Evolutionary conservation across 2,329 filamentous ascomycete species (phyloP), one percentile per base, ranked within the genome.

Genomic region (Aspergillus viridinutans): DNA sequence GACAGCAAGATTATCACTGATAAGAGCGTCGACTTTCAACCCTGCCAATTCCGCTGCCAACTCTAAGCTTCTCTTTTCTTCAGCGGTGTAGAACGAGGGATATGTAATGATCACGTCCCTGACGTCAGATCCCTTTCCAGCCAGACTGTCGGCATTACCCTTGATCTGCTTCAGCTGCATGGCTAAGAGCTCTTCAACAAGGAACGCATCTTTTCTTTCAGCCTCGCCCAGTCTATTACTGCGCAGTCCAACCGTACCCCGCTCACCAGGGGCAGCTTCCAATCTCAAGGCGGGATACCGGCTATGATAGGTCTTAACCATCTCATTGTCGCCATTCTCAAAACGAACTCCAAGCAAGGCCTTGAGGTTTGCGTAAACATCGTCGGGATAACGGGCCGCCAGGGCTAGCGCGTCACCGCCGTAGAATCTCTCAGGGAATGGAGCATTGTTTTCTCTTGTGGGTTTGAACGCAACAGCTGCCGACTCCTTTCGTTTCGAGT

Each of bases 281-380:
- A 95, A 72, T 67, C 88, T 83, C 62, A 97, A 78, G 38, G 87
- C 89, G 17, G 94, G 94, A 76, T 95, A 91, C 51, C 90, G 83
- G 54, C 81, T 79, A 58, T 81, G 83, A 74, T 96, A 99, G 60
- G 87, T 83, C 62, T 84, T 78, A 23, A 90, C 85, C 47, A 84
- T 76, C 12, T 84, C 78, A 49, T 70, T 61, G 1, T 69, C 61
- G 17, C 67, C 67, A 47, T 64, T 67, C n/a, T 72, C 66, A 49
- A 77, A 70, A 12, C 83, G 78, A 17, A 96, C 80, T 40, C 93
- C 94, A n/a, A 99, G 80, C 32, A 99, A 83, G 47, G 87, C 82
- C 80, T 97, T 99, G 66, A 99, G 78, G 74, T 97, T 97, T 54
- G 90, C 89, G 78, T 95, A 99, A 65, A 97, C 91, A 72, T 99